Evolutionary conservation across 1,139 yeast species (phyloP), one percentile per base, ranked within the genome.

Genomic region (Yamadazyma spencermartinsiae): DNA sequence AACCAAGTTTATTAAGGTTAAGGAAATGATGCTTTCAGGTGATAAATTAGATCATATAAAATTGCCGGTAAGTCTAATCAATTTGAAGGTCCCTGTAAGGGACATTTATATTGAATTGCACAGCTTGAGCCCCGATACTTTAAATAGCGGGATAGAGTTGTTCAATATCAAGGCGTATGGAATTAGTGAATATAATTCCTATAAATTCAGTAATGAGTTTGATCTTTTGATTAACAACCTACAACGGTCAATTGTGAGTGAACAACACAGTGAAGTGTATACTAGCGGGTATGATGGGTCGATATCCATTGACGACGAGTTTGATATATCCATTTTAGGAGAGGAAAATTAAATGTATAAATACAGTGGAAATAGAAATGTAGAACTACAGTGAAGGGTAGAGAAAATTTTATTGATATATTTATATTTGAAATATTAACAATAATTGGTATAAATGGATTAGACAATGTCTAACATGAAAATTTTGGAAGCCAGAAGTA

Each of bases 111-210:
- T 72, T 18, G 67, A 67, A 40, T 52, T 72, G 21, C 50, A 45
- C 23, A 39, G 38, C 16, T 45, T 60, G 3, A 43, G 42, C 14
- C 33, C 38, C 11, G 13, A 27, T 27, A 5, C 6, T 11, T 24
- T 7, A 9, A 44, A 50, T 4, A 51, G 57, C 1, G 34, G 36
- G 4, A 51, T 61, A n/a, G 61, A 60, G 10, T 45, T 68, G 33
- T 56, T 47, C 32, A 58, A 56, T 35, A 32, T 71, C 21, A 62
- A 66, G 46, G 72, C 61, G 0, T 70, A 63, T 44, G 77, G 77
- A 2, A 59, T 70, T 15, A 60, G 61, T 33, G 72, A 68, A 41
- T 50, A 52, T 31, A 52, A 60, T 41, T 52, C 68, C 10, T 57
- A 55, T 40, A 61, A 55, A 39, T 58, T 60, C 38, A 44, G 43